Base-by-base conservation (phyloP, 2,329 filamentous ascomycete genomes). In the Beauveria pseudobassiana region DNA sequence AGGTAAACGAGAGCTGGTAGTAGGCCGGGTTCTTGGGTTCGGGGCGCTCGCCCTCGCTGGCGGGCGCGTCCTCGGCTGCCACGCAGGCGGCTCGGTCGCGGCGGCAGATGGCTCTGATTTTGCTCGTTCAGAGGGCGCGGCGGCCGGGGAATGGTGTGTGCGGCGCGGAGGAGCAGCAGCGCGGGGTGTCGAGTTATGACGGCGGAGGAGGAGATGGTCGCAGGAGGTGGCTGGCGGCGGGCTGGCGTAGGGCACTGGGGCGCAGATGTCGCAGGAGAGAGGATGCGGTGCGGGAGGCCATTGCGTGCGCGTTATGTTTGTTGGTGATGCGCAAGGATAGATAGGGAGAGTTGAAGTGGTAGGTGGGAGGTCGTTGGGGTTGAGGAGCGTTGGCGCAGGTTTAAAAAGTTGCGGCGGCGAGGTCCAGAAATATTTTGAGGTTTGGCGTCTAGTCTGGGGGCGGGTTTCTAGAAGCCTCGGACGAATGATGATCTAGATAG, bases 1-100 rank as follows among this genome's bases (percentile, higher is more conserved):
- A 99, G 67, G 95, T 99, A 74, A 99, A 97, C 55, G 87, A 90
- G 66, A 99, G 82, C 67, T 91, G 83, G 76, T 98, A 99, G 62
- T 90, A 85, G 1, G 91, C 91, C 67, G 85, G 72, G 66, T 72
- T 69, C 28, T 72, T 74, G 42, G 65, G 59, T 26, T 72, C 67
- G 16, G 69, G 72, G 5, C 72, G 67, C 55, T 67, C 60, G 45
- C 71, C 67, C 64, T 74, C 69, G 65, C 69, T 71, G 50, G 67
- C 55, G 5, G 68, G 68, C 18, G 46, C 54, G 45, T 70, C 68
- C 8, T 53, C 52, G 20, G 49, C 18, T 62, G 60, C 62, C 43
- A 49, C 51, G 30, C 58, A 10, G 30, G 59, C 16, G 30, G 50
- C 18, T 59, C 62, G 22, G n/a, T 20, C 10, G n/a, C 42, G 8